A percentile compares a stretch with the other conserved stretches of the same genome.
Conservation (phyloP, 2,329 filamentous ascomycete species). For the Xylariaceae sp. region DNA sequence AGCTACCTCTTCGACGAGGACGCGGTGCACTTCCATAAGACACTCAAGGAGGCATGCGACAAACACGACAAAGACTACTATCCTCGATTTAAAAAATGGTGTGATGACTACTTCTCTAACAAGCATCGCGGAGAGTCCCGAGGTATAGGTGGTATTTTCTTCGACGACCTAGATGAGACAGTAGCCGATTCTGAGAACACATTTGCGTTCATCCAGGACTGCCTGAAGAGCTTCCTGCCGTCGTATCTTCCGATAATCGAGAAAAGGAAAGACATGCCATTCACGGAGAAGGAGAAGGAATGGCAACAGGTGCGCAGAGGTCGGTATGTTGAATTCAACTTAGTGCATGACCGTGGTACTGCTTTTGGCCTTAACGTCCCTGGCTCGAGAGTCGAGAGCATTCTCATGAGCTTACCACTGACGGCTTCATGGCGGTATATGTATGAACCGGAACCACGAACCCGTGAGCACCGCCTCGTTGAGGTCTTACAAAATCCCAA, state of each 20-base stretch:
- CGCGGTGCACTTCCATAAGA: slow-evolving; percentile 93
- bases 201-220: slow-evolving; percentile 88
- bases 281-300: slow-evolving; percentile 81
- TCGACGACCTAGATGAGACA: slow-evolving; percentile 90
- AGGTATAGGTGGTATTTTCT: slow-evolving; percentile 96
- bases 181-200: slow-evolving; percentile 88
- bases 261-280: slow-evolving; percentile 90
- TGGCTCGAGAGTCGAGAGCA: slow-evolving; percentile 90
- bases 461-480: slow-evolving; percentile 79
- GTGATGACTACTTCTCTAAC: slow-evolving; percentile 95
- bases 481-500: slow-evolving; percentile 70
- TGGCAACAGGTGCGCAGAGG: slow-evolving; percentile 96
- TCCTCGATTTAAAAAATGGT: slow-evolving; percentile 96
- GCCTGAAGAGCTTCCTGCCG: slow-evolving; percentile 84
- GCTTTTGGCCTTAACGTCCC: slow-evolving; percentile 94
- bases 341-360: slow-evolving; percentile 95
- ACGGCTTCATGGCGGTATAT: slow-evolving; percentile 97
- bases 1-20: slow-evolving; percentile 96
- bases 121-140: slow-evolving; percentile 87
- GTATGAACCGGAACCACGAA: slow-evolving; percentile 79
- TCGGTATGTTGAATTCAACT: slow-evolving; percentile 98
- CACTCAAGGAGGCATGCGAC: slow-evolving; percentile 91
- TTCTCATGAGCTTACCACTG: slow-evolving; percentile 93
- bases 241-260: slow-evolving; percentile 90
- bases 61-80: slow-evolving; percentile 92